Evolutionary conservation across 768 basidiomycete species (phyloP), one percentile per base, ranked within the genome.

Genomic region (Suillus placidus): DNA sequence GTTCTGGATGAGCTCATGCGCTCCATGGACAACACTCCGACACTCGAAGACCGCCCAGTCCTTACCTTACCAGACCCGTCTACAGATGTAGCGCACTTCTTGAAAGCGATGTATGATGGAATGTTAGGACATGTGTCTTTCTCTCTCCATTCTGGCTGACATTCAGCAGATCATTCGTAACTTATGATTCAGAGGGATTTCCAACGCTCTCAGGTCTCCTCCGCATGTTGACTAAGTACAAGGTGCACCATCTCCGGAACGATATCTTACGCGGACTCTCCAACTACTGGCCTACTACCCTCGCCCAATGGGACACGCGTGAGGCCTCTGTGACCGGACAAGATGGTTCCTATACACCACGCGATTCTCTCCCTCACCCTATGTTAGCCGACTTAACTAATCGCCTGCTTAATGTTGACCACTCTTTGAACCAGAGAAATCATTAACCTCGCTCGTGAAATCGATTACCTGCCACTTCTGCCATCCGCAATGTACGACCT

Each of bases 401-500:
- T 52, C 49, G 47, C 37, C 40, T 45, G 51, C 55, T 30, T 4
- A 37, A 60, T 32, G 51, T 57, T 70, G 57, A 66, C 67, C 67
- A 61, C 57, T 65, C 47, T 64, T 20, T 47, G 20, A 43, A 56
- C 37, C 70, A 92, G 90, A 68, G 76, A 86, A 40, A 79, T 92
- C 64, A 90, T 93, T 70, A 88, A 87, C 57, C 77, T 92, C 5
- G 90, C 89, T 26, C 82, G 86, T 64, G 83, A 84, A 63, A 82
- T 84, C 34, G 76, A 84, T 49, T 81, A 86, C 0, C 79, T 78
- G 0, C 83, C 87, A 68, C 83, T 93, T 40, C 80, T 92, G 4
- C 90, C 91, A 6, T 84, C 91, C 35, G 91, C 91, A 6, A 91
- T 91, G 77, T 93, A 93, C 74, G 92, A 93, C 74, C 83, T 93